Base-by-base conservation (phyloP, 202 grass and related monocot species). In the Digitaria exilis region DNA sequence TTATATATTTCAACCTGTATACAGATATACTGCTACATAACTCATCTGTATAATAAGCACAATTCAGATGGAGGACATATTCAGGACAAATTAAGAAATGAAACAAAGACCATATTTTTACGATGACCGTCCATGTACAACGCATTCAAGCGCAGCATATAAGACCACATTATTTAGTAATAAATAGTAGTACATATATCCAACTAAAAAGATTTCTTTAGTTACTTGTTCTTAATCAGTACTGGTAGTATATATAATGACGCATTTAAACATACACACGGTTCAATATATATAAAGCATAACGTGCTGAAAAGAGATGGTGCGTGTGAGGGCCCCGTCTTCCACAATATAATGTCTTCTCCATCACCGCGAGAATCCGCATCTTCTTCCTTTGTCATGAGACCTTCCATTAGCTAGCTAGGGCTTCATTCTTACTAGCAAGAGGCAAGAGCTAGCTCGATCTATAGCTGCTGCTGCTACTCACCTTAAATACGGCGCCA, bases 51-150 rank as follows among this genome's bases (percentile, higher is more conserved):
- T 39, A 39, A 39, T 7, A 39, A 65, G 21, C 52, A 56, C 52
- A 56, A 0, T 56, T 56, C 8, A 22, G 52, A 56, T 56, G 0
- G 55, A 57, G 3, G 7, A 11, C n/a, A 4, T 28, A 39, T 39
- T 39, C 37, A 39, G 37, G 37, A 39, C 37, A 9, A 7, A 19
- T 3, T 19, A 52, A 34, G 24, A 43, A 75, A 30, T 14, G 9
- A 67, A 44, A 21, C 31, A 77, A 58, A 18, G 29, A 49, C 48
- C 63, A 19, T 17, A 57, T 18, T 7, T 39, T 39, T 57, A 17
- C 26, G 51, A 68, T 58, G 86, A 79, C 44, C 46, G 46, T 84
- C 81, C 71, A 82, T 39, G 63, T 82, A 78, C 50, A 88, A 41
- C 25, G 73, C 69, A 88, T 73, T 80, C 73, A 82, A 86, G 28